phyloP scores from a whole-genome alignment of 345 rosid genomes.

The Linum usitatissimum region DNA sequence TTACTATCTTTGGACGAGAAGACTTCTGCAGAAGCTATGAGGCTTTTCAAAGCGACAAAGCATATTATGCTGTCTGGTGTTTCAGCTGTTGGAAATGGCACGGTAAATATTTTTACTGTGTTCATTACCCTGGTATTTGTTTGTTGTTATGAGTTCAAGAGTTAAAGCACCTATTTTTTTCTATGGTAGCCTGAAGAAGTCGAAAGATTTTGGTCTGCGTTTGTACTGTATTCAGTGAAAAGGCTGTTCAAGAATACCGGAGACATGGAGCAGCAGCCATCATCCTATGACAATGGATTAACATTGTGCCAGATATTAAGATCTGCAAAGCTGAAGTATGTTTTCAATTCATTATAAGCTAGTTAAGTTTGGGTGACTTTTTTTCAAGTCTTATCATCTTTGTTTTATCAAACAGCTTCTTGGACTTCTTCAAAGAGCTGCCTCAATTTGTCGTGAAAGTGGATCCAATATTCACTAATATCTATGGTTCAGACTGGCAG shows the following conservation, averaged over 20 bases:
- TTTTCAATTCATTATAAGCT: neutral
- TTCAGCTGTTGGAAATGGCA: conserved; percentile 52
- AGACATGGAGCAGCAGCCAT: conserved; percentile 20
- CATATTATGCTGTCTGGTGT: conserved; percentile 42
- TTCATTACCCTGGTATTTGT: too few relatives aligned
- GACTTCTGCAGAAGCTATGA: conserved; percentile 29
- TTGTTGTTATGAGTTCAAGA: conserved; percentile 34
- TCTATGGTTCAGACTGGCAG: conserved; percentile 80
- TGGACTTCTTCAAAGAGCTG: conserved; percentile 77
- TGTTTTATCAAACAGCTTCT: conserved; percentile 37
- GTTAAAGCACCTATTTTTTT: conserved; percentile 6
- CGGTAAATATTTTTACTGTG: conserved; percentile 22
- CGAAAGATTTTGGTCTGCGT: conserved; percentile 78
- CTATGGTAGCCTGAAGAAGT: conserved; percentile 64
- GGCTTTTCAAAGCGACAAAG: conserved; percentile 62
- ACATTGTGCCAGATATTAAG: conserved; percentile 64
- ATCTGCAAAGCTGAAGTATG: conserved; percentile 66
- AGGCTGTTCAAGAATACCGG: conserved; percentile 41
- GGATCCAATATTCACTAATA: conserved; percentile 47
- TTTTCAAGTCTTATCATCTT: neutral
- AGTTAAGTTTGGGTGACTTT: conserved; percentile 6
- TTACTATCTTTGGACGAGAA: conserved; percentile 46
- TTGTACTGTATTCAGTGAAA: conserved; percentile 54
- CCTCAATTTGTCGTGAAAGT: conserved; percentile 86
- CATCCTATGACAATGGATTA: conserved; percentile 33